These are phyloP conservation scores for Neoboletus subvelutipes DNA, from an alignment of 768 basidiomycete genomes.

Conservation along the genomic window DNA sequence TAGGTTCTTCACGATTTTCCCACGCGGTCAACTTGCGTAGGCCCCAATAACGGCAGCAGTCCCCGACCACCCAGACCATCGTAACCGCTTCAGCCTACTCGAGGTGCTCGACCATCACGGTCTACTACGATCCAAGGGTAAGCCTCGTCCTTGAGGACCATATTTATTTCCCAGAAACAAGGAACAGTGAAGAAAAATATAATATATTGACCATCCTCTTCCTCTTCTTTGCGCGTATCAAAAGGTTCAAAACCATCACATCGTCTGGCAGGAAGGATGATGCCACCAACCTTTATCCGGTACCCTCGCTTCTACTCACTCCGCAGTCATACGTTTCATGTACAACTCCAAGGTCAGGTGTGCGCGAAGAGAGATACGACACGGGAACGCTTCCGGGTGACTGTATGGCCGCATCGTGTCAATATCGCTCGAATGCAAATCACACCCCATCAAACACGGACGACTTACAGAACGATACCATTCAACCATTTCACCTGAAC, in stretches of 20 bases:
- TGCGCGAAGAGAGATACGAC: not conserved
- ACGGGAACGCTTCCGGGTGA: slow-evolving; percentile 7
- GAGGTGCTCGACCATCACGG: not conserved
- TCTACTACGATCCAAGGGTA: not conserved
- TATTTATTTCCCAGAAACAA: not conserved
- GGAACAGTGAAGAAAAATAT: not conserved
- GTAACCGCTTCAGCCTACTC: not conserved
- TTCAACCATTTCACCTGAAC: slow-evolving; percentile 2
- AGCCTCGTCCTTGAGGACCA: not conserved
- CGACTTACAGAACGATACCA: not conserved
- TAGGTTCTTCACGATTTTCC: too few relatives aligned
- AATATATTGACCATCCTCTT: not conserved
- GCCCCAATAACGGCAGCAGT: too few relatives aligned
- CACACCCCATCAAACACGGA: not conserved
- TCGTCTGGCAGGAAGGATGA: not conserved
- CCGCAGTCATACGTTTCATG: not conserved
- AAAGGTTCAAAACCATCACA: not conserved
- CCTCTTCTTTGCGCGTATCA: not conserved
- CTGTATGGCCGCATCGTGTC: not conserved
- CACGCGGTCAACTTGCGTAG: too few relatives aligned
- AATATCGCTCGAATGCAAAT: not conserved
- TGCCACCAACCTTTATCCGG: not conserved
- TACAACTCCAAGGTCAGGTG: not conserved
- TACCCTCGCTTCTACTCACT: not conserved
- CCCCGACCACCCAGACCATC: too few relatives aligned